These are phyloP conservation scores for Aspergillus tamarii DNA, from an alignment of 2,329 filamentous ascomycete genomes.

Conservation along the genomic window DNA sequence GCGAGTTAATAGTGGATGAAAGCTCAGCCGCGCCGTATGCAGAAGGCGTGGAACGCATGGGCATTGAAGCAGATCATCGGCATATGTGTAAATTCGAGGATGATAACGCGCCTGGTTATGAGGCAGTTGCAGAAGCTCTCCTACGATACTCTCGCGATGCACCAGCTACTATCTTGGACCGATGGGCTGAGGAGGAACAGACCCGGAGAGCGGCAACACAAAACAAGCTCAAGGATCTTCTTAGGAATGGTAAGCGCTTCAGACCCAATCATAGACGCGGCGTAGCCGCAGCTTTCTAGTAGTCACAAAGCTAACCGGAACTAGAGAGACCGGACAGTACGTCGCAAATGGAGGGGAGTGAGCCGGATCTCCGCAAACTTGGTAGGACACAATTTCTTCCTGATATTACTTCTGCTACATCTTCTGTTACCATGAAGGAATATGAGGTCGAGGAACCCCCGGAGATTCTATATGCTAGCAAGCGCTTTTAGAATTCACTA, in stretches of 20 bases:
- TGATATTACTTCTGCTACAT: slow-evolving; percentile 23
- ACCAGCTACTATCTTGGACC: slow-evolving; percentile 55
- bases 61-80: slow-evolving; percentile 73
- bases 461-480: slow-evolving; percentile 14
- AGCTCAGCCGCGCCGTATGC: slow-evolving; percentile 70
- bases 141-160: slow-evolving; percentile 55
- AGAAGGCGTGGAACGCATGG: slow-evolving; percentile 71
- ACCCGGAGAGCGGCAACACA: slow-evolving; percentile 40
- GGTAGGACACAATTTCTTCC: slow-evolving; percentile 43
- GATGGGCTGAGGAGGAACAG: slow-evolving; percentile 63
- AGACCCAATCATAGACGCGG: neutral
- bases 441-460: slow-evolving; percentile 45
- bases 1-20: slow-evolving; percentile 68
- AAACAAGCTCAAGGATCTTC: slow-evolving; percentile 43
- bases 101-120: slow-evolving; percentile 67
- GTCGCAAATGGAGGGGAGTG: slow-evolving; percentile 24
- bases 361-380: slow-evolving; percentile 30
- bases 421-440: slow-evolving; percentile 33
- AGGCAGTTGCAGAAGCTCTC: slow-evolving; percentile 53
- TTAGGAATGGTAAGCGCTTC: slow-evolving; percentile 32
- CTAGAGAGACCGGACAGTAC: slow-evolving; percentile 8
- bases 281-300: neutral
- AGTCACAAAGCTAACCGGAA: neutral
- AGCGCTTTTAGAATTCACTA: slow-evolving; percentile 14
- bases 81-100: slow-evolving; percentile 73